A percentile compares a stretch with the other conserved stretches of the same genome.
Evolutionary conservation across 2,329 filamentous ascomycete genomes (phyloP).

Genomic region (Colletotrichum chrysophilum): DNA sequence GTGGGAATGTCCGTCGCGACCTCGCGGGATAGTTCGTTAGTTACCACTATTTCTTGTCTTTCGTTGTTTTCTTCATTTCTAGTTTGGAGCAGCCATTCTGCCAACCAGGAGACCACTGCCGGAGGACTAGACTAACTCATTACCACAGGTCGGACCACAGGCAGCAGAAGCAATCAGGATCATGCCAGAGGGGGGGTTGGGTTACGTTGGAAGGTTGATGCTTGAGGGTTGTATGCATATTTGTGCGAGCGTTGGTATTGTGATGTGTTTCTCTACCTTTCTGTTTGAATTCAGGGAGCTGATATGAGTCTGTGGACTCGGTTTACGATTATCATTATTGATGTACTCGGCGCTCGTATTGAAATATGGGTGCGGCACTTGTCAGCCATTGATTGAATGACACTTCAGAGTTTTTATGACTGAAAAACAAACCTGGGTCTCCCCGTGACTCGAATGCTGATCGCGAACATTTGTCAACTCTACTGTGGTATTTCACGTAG

Average conservation of each 20-base stretch:
- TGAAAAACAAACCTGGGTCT: not conserved
- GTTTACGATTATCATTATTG: not conserved
- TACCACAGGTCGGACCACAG: not conserved
- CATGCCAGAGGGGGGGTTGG: not conserved
- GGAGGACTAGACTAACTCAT: constrained; percentile 16
- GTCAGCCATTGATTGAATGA: not conserved
- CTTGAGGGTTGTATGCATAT: not conserved
- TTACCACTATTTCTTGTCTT: constrained; percentile 16
- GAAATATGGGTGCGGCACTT: not conserved
- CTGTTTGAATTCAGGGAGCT: not conserved
- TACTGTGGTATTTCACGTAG: not conserved
- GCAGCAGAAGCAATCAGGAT: too few species aligned
- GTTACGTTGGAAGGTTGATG: not conserved
- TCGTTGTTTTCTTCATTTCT: not conserved
- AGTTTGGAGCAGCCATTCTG: not conserved
- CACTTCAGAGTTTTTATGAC: not conserved
- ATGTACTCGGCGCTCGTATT: not conserved
- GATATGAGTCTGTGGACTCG: not conserved
- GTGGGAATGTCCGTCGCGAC: not conserved
- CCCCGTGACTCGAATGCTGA: not conserved
- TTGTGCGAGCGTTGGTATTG: not conserved
- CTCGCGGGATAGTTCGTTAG: constrained; percentile 13
- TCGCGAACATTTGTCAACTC: not conserved
- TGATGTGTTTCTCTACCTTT: not conserved
- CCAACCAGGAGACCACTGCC: not conserved